Evolutionary conservation across 306 rosid genomes (phyloP), one percentile per base, ranked within the genome.

Genomic region (Chamaecrista fasciculata): DNA sequence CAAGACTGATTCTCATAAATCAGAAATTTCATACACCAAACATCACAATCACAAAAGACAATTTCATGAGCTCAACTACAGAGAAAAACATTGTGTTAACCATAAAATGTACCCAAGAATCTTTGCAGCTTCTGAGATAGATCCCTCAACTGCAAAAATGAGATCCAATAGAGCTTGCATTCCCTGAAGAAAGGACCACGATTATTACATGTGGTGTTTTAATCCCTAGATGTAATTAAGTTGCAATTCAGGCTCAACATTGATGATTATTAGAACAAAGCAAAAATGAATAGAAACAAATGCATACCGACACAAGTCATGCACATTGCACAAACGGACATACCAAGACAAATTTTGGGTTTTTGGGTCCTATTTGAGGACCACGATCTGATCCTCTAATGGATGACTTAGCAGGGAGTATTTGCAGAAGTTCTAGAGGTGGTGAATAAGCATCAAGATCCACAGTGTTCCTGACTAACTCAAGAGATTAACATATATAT

Each of bases 131-230:
- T 94, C 96, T 0, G 98, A 74, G 60, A 90, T 70, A 31, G 97
- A 90, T 16, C 95, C 98, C 44, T 82, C 86, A 63, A 88, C 90
- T 40, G 96, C 85, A 77, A 79, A 86, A 62, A 94, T 75, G 44
- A 94, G 81, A 79, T 94, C 98, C 82, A 94, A 70, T 67, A 94
- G 80, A 78, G 97, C 92, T 84, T 90, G 96, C 98, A 94, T 85
- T 67, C 98, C 97, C 97, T 90, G 85, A 44, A 44, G 74, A 31
- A 60, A 76, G 51, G 60, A 69, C 11, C 26, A 62, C 19, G 62
- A 50, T 20, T 31, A 57, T 29, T n/a, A 57, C 63, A 31, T n/a
- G 42, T 15, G 15, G 16, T 12, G n/a, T 4, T 40, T n/a, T 12
- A 40, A 12, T 40, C 2, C 46, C 39, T 3, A 37, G 6, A 49